Percentiles rank a stretch among this genome's conserved stretches.
phyloP scores from a whole-genome alignment of 2,329 filamentous ascomycete genomes.

The Colletotrichum horii region DNA sequence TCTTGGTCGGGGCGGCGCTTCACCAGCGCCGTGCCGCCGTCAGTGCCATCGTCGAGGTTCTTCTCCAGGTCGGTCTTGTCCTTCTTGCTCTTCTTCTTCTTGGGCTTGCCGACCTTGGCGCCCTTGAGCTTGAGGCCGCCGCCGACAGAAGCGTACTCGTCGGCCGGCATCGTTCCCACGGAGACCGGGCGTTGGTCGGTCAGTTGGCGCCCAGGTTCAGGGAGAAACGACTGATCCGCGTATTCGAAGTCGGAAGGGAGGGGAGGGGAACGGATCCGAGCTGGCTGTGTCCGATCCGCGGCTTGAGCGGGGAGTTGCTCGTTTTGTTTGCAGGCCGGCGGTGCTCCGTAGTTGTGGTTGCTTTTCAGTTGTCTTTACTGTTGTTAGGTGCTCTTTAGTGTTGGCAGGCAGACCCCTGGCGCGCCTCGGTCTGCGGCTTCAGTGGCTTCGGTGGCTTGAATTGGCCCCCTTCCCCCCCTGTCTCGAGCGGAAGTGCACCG shows the following conservation, averaged over 20 bases:
- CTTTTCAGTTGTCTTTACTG: not conserved
- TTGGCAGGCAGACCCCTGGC: not conserved
- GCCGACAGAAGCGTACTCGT: slow-evolving; percentile 73
- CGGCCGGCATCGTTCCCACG: slow-evolving; percentile 63
- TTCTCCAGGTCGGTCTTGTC: slow-evolving; percentile 53
- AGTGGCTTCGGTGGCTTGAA: slow-evolving; percentile 1
- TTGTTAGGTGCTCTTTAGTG: not conserved
- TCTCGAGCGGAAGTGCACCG: not conserved
- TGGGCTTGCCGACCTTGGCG: slow-evolving; percentile 65
- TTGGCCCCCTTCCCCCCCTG: not conserved
- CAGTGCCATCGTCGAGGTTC: slow-evolving; percentile 41
- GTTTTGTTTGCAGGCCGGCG: not conserved
- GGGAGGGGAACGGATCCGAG: not conserved
- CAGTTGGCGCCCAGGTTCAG: not conserved
- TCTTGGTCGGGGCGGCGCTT: slow-evolving; percentile 38
- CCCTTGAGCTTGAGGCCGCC: slow-evolving; percentile 89
- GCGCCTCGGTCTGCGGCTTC: not conserved
- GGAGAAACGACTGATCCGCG: not conserved
- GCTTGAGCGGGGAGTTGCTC: not conserved
- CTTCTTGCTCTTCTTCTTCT: slow-evolving; percentile 71
- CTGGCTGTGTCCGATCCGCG: not conserved
- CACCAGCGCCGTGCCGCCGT: slow-evolving; percentile 46
- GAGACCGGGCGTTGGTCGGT: not conserved
- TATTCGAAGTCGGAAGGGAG: not conserved
- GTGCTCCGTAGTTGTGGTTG: not conserved